These are phyloP conservation scores for Thelonectria olida DNA, from an alignment of 2,329 filamentous ascomycete genomes.

Conservation along the genomic window DNA sequence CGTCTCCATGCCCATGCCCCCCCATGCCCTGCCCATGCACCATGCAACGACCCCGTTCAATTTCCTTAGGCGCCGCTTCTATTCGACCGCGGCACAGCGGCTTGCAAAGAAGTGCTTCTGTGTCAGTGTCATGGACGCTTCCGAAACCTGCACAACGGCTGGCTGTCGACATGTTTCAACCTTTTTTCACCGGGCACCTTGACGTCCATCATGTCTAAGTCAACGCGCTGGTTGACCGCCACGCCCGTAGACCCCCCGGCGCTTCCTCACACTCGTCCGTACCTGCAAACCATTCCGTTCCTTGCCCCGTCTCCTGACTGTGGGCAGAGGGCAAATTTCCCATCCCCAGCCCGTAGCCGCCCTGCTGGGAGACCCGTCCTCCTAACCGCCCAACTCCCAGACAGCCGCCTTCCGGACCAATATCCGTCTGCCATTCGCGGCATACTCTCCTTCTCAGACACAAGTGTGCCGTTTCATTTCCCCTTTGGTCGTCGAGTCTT, in stretches of 20 bases:
- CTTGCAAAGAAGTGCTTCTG: background rate
- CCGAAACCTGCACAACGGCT: conserved; percentile 35
- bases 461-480: conserved; percentile 62
- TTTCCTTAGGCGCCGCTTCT: conserved; percentile 29
- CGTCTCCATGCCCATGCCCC: background rate
- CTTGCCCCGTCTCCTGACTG: background rate
- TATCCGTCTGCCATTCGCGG: conserved; percentile 55
- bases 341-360: conserved; percentile 32
- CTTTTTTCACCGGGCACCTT: conserved; percentile 5
- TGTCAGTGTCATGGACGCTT: conserved; percentile 25
- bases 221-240: background rate
- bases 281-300: conserved; percentile 9
- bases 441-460: conserved; percentile 58
- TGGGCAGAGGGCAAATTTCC: too few species aligned
- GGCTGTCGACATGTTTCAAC: conserved; percentile 32
- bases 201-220: background rate
- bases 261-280: conserved; percentile 37
- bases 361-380: conserved; percentile 14
- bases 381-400: conserved; percentile 46
- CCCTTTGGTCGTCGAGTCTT: conserved; percentile 34
- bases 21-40: conserved; percentile 24
- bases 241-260: conserved; percentile 22
- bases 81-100: background rate
- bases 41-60: conserved; percentile 40
- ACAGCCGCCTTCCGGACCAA: conserved; percentile 62